Base-by-base conservation (phyloP, 2,329 filamentous ascomycete species). In the Capronia americana region DNA sequence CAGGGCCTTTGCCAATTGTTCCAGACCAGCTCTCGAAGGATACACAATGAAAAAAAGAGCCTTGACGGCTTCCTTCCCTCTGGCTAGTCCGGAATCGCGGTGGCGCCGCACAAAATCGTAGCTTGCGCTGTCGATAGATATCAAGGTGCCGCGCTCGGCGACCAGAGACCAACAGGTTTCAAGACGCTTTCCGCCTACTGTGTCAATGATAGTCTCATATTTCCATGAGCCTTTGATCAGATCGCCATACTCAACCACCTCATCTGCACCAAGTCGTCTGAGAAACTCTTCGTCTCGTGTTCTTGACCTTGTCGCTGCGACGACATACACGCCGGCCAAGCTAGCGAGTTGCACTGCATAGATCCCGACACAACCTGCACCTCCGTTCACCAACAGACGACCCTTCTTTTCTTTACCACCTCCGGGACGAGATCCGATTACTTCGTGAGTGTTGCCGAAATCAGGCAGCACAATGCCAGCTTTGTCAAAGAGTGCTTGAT, bases 291-390 rank as follows among this genome's bases (percentile, higher is more conserved):
- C 68, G 64, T 81, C 80, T 8, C 74, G 71, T 3, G 26, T 62
- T 12, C 74, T 73, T 12, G 79, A 80, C 54, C 76, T 77, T 2
- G 76, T 73, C 8, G 76, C 73, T 3, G 74, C 76, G n/a, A 79
- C 77, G n/a, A 77, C 72, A 46, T 73, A 65, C 41, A 72, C 4
- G 2, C 72, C 74, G 1, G 77, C 77, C 3, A 74, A 51, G 0
- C 71, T 70, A 41, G 78, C 80, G 8, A 81, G 66, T 66, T 81
- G 79, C 4, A 81, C 74, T 0, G 74, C 70, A 57, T 75, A 81
- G 0, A 74, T 70, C 1, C 80, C 79, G 2, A 77, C 76, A 0
- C 75, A 79, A 8, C 80, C 80, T 8, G 74, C 73, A 32, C 75
- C 78, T 4, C 78, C 78, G 6, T 77, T 79, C 57, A 81, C 71